Evolutionary conservation across 2,329 filamentous ascomycete species (phyloP), one percentile per base, ranked within the genome.

Genomic region (Xylariaceae sp.): DNA sequence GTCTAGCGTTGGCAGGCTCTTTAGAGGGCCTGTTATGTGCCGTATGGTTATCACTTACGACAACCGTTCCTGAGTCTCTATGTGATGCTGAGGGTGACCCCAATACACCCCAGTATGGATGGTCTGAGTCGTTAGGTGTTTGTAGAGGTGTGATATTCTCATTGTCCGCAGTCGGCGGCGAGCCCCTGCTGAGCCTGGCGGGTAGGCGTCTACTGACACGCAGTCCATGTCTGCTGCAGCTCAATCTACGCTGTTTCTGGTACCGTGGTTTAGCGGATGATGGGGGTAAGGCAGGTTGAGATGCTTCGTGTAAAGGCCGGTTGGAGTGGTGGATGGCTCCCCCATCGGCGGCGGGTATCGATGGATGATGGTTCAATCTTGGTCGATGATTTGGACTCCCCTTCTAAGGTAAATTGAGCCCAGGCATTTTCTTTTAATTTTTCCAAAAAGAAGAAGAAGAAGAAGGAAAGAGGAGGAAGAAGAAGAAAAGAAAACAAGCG

Each of bases 351-450:
- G 37, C 11, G 11, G 67, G 51, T 51, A 66, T 59, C 51, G 67
- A 61, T 52, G 68, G 67, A 56, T 30, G 23, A 30, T 70, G 60
- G 57, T 69, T 71, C 64, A 73, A 69, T 64, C 68, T 73, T 50
- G 73, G 72, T 63, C 69, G 74, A 70, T 70, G 68, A 72, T 72
- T 69, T 70, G 72, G 72, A 71, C 72, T 75, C 71, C 73, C 74
- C 68, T 74, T 74, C 74, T 76, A 77, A 74, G 75, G 72, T 72
- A 76, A 73, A 72, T 71, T 74, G 71, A 76, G 71, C 67, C 72
- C 70, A 73, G 74, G 70, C 76, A 78, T 78, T 69, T 69, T 74
- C 69, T 71, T 66, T 75, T 30, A 30, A 30, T 71, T 71, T 71
- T 71, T 74, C 72, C 72, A 74, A 70, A 62, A 61, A 74, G 73